Evolutionary conservation across 768 basidiomycete species (phyloP).

Genomic region (Amanita thiersii): DNA sequence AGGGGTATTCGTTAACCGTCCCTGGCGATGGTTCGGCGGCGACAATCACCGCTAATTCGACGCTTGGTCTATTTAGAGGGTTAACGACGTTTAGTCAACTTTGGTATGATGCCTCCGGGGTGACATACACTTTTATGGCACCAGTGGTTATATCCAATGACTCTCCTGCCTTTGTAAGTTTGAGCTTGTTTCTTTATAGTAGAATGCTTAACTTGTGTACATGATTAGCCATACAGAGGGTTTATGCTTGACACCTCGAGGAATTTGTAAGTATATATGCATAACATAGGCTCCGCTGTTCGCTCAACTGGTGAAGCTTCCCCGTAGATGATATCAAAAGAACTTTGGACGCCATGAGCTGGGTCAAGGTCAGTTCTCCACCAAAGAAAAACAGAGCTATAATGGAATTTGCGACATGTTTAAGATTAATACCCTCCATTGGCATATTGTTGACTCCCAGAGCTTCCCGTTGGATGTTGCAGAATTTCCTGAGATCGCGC

Average conservation of each 20-base stretch:
- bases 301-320: constrained; percentile 30
- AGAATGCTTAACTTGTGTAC: background rate
- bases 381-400: constrained; percentile 42
- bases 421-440: constrained; percentile 68
- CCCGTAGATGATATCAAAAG: constrained; percentile 56
- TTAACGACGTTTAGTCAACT: constrained; percentile 72
- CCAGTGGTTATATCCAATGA: constrained; percentile 53
- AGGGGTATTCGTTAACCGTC: constrained; percentile 52
- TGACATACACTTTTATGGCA: constrained; percentile 44
- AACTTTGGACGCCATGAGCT: constrained; percentile 70
- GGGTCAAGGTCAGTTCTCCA: constrained; percentile 51
- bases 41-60: constrained; percentile 48
- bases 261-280: constrained; percentile 47
- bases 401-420: constrained; percentile 36
- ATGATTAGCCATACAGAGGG: constrained; percentile 59
- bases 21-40: constrained; percentile 48
- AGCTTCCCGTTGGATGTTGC: constrained; percentile 64
- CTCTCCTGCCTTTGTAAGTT: constrained; percentile 54
- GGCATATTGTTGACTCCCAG: constrained; percentile 79
- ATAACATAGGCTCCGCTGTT: background rate
- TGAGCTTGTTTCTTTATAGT: background rate
- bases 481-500: constrained; percentile 52
- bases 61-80: constrained; percentile 62
- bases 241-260: constrained; percentile 77
- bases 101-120: constrained; percentile 45